phyloP scores from a whole-genome alignment of 805 yeast species.

The Naumovozyma baii region DNA sequence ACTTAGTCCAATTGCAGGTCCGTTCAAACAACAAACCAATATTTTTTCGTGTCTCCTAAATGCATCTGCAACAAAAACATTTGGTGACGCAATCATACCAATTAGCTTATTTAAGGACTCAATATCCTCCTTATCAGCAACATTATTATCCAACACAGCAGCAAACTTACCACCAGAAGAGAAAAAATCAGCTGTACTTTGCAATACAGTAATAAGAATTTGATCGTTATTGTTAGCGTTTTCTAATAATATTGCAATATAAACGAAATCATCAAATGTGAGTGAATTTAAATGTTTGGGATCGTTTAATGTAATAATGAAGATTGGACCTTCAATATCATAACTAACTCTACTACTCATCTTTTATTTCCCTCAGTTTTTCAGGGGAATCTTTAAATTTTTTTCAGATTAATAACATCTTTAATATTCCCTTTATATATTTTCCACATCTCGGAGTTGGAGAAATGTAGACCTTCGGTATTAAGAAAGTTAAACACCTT shows the following conservation, averaged over 20 bases:
- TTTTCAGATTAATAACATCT: conserved; percentile 9
- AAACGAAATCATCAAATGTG: conserved; percentile 50
- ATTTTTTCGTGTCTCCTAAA: conserved; percentile 63
- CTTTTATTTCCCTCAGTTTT: too few relatives aligned
- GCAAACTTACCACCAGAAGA: conserved; percentile 67
- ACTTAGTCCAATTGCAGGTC: conserved; percentile 76
- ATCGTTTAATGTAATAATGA: conserved; percentile 56
- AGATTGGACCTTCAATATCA: conserved; percentile 25
- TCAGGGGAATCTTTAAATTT: too few relatives aligned
- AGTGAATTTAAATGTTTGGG: conserved; percentile 60
- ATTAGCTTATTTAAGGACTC: conserved; percentile 31
- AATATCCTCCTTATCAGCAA: not conserved
- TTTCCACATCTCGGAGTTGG: not conserved
- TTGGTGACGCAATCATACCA: conserved; percentile 49
- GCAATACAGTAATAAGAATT: conserved; percentile 57
- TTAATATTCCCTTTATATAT: not conserved
- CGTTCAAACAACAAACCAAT: conserved; percentile 65
- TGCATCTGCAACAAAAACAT: conserved; percentile 54
- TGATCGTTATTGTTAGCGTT: conserved; percentile 51
- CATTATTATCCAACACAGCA: conserved; percentile 5
- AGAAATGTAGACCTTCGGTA: too few relatives aligned
- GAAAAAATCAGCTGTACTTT: conserved; percentile 64
- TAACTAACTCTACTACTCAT: conserved; percentile 4
- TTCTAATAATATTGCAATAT: conserved; percentile 48
- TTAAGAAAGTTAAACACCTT: too few relatives aligned